Evolutionary conservation across 371 early-diverging fungal species (phyloP), one percentile per base, ranked within the genome.

Genomic region (Apophysomyces sp.): DNA sequence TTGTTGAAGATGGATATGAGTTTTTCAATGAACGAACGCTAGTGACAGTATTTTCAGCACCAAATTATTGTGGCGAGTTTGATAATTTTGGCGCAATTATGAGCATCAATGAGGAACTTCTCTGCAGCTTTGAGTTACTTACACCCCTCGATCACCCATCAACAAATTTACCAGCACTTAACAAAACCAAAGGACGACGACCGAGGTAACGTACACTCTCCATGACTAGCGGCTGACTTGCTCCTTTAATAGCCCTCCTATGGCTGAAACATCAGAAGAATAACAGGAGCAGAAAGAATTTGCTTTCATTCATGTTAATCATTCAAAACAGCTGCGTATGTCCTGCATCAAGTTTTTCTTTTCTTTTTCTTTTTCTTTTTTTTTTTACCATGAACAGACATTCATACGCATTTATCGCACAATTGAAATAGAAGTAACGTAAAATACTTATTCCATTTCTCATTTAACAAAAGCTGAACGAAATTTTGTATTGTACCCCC

Each of bases 1-100:
- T 99, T 2, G 98, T 99, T 3, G 98, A 98, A 77, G 98, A 98
- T 70, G 99, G 99, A 7, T 99, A 99, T 74, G 98, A 99, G 77
- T 99, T 99, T 74, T 99, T 99, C 83, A 94, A 93, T 57, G 92
- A 96, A 61, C 86, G 96, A 30, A 88, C 91, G 18, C 76, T 98
- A 18, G 99, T 99, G 3, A 99, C 99, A 9, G 85, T 99, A n/a
- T 99, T 98, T 71, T 93, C 93, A 16, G 99, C 99, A 4, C 99
- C 99, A 39, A 99, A 99, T 78, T 99, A 99, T 74, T 99, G 99
- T 72, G 99, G 99, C 37, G 99, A 98, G 73, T 99, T 98, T 82
- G 97, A 97, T 72, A 99, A 99, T 57, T 90, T 86, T 71, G 97
- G 96, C 8, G 98, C 96, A 0, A 94, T 98, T 68, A 97, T 99